Percentiles rank a stretch among this genome's conserved stretches.
phyloP scores from a whole-genome alignment of 768 basidiomycete genomes.

The Leccinellum albellum region DNA sequence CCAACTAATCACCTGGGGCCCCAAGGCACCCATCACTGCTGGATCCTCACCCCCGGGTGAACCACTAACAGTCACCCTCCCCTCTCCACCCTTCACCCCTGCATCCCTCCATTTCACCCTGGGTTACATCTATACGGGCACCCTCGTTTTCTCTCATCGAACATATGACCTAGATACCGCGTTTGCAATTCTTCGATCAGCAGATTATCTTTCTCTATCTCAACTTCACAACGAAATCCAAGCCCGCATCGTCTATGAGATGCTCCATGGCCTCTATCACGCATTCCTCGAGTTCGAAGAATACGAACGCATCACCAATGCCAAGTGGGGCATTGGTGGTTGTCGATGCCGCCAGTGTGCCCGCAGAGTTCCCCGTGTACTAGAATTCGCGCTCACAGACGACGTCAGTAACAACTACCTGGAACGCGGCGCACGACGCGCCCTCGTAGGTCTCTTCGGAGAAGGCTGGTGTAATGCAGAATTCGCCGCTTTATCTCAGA shows the following conservation, averaged over 20 bases:
- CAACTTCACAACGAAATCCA: slow-evolving; percentile 77
- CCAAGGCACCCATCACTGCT: slow-evolving; percentile 32
- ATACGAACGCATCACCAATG: slow-evolving; percentile 69
- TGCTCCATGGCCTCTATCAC: slow-evolving; percentile 87
- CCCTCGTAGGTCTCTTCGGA: slow-evolving; percentile 80
- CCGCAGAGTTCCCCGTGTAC: slow-evolving; percentile 72
- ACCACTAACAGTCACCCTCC: slow-evolving; percentile 63
- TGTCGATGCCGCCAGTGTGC: slow-evolving; percentile 85
- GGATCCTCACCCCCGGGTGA: slow-evolving; percentile 33
- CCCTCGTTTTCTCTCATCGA: slow-evolving; percentile 87
- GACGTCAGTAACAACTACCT: slow-evolving; percentile 76
- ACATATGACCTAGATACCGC: slow-evolving; percentile 91
- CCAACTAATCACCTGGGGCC: slow-evolving; percentile 68
- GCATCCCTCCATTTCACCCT: slow-evolving; percentile 92
- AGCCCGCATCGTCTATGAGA: slow-evolving; percentile 79
- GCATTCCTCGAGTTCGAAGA: slow-evolving; percentile 76
- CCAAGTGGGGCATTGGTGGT: slow-evolving; percentile 80
- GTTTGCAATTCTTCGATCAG: slow-evolving; percentile 82
- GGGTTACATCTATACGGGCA: slow-evolving; percentile 93
- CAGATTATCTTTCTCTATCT: slow-evolving; percentile 73
- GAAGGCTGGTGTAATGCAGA: slow-evolving; percentile 86
- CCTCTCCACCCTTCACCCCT: slow-evolving; percentile 92
- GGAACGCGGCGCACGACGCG: slow-evolving; percentile 67
- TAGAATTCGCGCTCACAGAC: slow-evolving; percentile 72
- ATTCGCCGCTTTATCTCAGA: slow-evolving; percentile 65